Evolutionary conservation across 2,329 filamentous ascomycete genomes (phyloP).

Genomic region (Cladosporium austrohemisphaericum): DNA sequence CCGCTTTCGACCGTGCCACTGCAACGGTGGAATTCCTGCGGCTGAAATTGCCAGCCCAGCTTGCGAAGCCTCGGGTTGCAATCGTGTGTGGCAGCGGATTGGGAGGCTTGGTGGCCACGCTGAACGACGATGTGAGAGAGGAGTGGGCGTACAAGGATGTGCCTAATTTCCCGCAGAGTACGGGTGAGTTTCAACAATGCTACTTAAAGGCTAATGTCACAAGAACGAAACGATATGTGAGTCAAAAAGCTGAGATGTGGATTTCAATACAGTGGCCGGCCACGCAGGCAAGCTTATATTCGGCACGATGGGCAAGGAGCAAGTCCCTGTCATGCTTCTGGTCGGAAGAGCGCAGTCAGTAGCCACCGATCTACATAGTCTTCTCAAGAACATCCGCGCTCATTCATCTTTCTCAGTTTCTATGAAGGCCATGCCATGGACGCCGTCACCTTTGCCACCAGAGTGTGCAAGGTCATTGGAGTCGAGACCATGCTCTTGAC

Average conservation of each 20-base stretch:
- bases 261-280: conserved; percentile 44
- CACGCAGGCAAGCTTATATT: conserved; percentile 65
- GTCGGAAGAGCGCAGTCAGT: conserved; percentile 63
- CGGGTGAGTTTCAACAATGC: conserved; percentile 44
- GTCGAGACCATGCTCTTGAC: conserved; percentile 61
- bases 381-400: neutral
- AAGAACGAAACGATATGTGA: conserved; percentile 12
- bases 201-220: neutral
- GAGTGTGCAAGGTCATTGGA: conserved; percentile 61
- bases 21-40: conserved; percentile 52
- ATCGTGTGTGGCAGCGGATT: conserved; percentile 64
- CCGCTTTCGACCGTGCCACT: conserved; percentile 41
- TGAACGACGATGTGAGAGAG: conserved; percentile 48
- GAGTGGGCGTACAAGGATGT: conserved; percentile 58
- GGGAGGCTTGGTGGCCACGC: conserved; percentile 56
- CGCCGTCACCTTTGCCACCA: conserved; percentile 59
- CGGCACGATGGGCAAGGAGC: conserved; percentile 52
- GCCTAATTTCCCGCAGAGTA: conserved; percentile 59
- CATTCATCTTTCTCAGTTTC: conserved; percentile 46
- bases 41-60: conserved; percentile 48
- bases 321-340: conserved; percentile 58
- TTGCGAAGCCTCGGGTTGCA: conserved; percentile 52
- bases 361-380: conserved; percentile 18
- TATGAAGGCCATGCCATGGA: conserved; percentile 66
- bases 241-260: conserved; percentile 24